Conservation (phyloP, 495 filamentous ascomycete genomes). For the Haplographium delicatum region DNA sequence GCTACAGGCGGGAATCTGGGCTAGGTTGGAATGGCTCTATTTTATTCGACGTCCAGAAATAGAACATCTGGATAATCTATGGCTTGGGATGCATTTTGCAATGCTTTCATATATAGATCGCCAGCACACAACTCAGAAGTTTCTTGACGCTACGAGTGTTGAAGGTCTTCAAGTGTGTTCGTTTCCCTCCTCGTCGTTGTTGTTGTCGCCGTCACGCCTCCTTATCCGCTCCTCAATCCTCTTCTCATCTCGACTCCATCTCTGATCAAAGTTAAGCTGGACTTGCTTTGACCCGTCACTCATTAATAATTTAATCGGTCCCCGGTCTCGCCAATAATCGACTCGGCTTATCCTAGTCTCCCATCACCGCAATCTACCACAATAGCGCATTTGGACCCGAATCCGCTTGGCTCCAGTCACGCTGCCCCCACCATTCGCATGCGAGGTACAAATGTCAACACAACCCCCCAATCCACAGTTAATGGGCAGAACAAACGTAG, state of each 20-base stretch:
- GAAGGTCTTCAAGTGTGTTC: constrained; percentile 18
- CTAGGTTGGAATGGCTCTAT: constrained; percentile 18
- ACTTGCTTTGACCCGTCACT: constrained; percentile 29
- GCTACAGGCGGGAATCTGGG: constrained; percentile 9
- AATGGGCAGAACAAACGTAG: constrained; percentile 49
- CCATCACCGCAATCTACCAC: constrained; percentile 19
- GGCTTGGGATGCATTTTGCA: constrained; percentile 13
- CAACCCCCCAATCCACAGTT: constrained; percentile 49
- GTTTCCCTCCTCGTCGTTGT: constrained; percentile 7
- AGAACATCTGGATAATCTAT: constrained; percentile 14
- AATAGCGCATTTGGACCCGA: constrained; percentile 3
- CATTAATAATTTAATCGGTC: constrained; percentile 30
- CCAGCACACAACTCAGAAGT: constrained; percentile 12
- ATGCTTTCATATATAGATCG: constrained; percentile 22
- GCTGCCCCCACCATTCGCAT: constrained; percentile 23
- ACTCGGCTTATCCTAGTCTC: constrained; percentile 22
- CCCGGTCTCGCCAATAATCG: constrained; percentile 29
- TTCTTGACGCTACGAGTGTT: constrained; percentile 18
- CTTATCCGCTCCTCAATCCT: constrained; percentile 2
- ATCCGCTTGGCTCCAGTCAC: constrained; percentile 21
- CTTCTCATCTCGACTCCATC: constrained; percentile 2
- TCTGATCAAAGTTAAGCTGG: constrained; percentile 27
- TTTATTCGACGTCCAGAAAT: constrained; percentile 20
- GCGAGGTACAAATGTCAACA: constrained; percentile 55
- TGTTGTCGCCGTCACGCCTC: too few species aligned